These are phyloP conservation scores for Haplosporangium sp. DNA, from an alignment of 371 early-diverging fungal species.

Conservation along the genomic window DNA sequence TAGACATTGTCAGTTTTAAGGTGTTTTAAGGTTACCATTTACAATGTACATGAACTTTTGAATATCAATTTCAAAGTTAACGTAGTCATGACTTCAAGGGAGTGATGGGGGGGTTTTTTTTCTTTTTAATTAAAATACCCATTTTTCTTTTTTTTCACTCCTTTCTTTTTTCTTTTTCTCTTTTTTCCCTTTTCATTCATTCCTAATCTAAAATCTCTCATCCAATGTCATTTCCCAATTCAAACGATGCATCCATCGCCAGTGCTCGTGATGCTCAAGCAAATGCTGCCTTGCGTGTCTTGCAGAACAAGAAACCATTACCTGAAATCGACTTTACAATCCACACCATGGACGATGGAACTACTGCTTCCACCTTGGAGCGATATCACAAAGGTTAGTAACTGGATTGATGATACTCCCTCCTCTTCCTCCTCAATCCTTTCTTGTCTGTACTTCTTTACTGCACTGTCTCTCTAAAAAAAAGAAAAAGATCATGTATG, in stretches of 20 bases:
- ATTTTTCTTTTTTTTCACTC: too few species aligned
- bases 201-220: neutral
- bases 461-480: neutral
- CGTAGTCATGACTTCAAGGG: neutral
- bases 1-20: too few species aligned
- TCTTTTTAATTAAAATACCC: too few species aligned
- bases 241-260: neutral
- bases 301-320: conserved; percentile 50
- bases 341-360: conserved; percentile 83
- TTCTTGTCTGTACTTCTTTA: too few species aligned
- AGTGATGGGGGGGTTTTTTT: neutral
- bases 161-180: neutral
- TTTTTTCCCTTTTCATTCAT: neutral
- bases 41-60: too few species aligned
- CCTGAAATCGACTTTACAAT: conserved; percentile 79
- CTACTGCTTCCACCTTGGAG: conserved; percentile 79
- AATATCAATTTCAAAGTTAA: too few species aligned
- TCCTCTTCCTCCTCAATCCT: neutral
- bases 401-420: neutral
- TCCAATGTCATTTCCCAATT: conserved; percentile 1
- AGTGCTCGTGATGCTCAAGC: conserved; percentile 41
- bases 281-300: conserved; percentile 34
- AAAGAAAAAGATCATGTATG: neutral
- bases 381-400: conserved; percentile 75
- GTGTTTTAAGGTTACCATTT: too few species aligned